These are phyloP conservation scores for Favolaschia claudopus DNA, from an alignment of 768 basidiomycete genomes.

Conservation along the genomic window DNA sequence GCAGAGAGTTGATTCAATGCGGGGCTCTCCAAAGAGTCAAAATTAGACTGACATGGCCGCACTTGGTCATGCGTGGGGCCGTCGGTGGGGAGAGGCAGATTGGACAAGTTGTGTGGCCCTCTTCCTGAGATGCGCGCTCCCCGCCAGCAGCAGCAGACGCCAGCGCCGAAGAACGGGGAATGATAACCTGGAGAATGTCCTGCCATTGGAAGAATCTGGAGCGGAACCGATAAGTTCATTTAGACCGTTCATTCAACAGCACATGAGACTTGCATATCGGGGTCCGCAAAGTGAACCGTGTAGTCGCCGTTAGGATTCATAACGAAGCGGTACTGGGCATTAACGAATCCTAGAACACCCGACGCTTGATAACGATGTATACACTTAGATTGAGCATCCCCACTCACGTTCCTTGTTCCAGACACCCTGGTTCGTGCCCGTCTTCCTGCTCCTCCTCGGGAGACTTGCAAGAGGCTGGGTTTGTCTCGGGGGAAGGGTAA, in stretches of 20 bases:
- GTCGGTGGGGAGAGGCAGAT: conserved; percentile 94
- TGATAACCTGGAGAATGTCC: conserved; percentile 93
- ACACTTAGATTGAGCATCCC: conserved; percentile 18
- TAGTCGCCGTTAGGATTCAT: conserved; percentile 93
- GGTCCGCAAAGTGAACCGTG: conserved; percentile 95
- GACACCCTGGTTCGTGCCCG: conserved; percentile 65
- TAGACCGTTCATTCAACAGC: conserved; percentile 14
- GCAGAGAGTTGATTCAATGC: conserved; percentile 13
- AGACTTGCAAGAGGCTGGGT: conserved; percentile 60
- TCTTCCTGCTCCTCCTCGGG: conserved; percentile 80
- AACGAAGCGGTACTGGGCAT: conserved; percentile 95
- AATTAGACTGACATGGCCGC: conserved; percentile 84
- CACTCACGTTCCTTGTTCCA: conserved; percentile 94
- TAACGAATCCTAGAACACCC: conserved; percentile 81
- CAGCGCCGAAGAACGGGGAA: conserved; percentile 83
- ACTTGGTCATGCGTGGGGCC: conserved; percentile 94
- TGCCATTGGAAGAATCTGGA: conserved; percentile 93
- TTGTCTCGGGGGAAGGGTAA: conserved; percentile 90
- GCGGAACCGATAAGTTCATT: conserved; percentile 12
- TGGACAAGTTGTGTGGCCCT: conserved; percentile 82
- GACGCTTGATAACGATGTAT: conserved; percentile 23
- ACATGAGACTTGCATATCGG: conserved; percentile 81
- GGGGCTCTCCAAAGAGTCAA: conserved; percentile 17
- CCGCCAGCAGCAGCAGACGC: conserved; percentile 64
- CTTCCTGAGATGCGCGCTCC: conserved; percentile 52